These are phyloP conservation scores for Melaleuca quinquenervia DNA, from an alignment of 345 rosid genomes.

Conservation along the genomic window DNA sequence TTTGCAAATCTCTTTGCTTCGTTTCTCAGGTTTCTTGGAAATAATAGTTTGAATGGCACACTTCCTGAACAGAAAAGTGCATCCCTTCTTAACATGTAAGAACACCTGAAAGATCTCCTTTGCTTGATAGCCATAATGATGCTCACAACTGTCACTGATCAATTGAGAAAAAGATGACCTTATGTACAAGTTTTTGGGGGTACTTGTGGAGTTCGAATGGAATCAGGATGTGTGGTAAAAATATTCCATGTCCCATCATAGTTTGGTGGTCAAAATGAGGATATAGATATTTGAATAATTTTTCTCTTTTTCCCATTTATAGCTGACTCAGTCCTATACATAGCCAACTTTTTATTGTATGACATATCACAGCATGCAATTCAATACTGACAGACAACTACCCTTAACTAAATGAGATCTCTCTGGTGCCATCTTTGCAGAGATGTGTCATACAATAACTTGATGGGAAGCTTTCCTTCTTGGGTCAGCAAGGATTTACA, in stretches of 20 bases:
- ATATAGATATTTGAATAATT: background rate
- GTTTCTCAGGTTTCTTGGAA: constrained; percentile 52
- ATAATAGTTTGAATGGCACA: constrained; percentile 37
- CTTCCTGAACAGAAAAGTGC: constrained; percentile 37
- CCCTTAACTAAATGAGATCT: background rate
- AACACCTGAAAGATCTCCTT: background rate
- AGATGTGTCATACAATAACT: constrained; percentile 74
- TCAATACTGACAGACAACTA: background rate
- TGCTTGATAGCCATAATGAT: background rate
- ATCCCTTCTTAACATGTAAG: constrained; percentile 47
- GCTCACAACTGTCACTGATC: background rate
- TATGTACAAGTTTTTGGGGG: background rate
- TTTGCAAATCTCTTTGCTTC: background rate
- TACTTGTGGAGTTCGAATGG: background rate
- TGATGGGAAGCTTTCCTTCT: constrained; percentile 54
- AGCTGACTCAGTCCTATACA: background rate
- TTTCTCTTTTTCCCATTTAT: background rate
- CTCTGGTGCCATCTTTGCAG: constrained; percentile 20
- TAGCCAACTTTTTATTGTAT: background rate
- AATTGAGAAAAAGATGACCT: background rate
- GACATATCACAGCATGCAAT: background rate
- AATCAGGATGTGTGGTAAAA: background rate
- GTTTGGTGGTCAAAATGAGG: background rate
- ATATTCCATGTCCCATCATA: background rate
- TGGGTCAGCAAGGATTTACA: constrained; percentile 37